phyloP scores from a whole-genome alignment of 179 eudicot genomes.

The Actinidia chinensis region DNA sequence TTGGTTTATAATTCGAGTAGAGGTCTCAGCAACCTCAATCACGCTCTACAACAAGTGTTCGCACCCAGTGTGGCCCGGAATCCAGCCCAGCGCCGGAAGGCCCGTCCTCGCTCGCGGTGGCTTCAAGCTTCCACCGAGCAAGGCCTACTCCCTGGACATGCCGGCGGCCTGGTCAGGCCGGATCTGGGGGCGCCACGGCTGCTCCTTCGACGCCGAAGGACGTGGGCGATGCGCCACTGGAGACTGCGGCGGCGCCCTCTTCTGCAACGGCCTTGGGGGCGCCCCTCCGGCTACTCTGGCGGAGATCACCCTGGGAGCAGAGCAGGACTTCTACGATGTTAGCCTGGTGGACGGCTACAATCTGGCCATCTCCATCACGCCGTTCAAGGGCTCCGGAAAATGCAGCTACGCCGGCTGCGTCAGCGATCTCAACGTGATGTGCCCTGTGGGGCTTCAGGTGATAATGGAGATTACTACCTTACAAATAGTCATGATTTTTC shows the following conservation, averaged over 20 bases:
- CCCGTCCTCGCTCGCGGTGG: constrained; percentile 84
- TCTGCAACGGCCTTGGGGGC: constrained; percentile 86
- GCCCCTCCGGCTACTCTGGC: constrained; percentile 91
- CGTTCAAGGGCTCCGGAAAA: constrained; percentile 62
- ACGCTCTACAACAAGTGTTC: constrained; percentile 65
- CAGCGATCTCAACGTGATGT: constrained; percentile 82
- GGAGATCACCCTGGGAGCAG: constrained; percentile 74
- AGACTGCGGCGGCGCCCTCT: constrained; percentile 81
- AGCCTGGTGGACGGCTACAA: constrained; percentile 94
- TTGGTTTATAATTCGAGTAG: not conserved
- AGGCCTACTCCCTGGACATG: constrained; percentile 47
- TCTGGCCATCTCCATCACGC: constrained; percentile 69
- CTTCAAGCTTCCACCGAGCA: constrained; percentile 56
- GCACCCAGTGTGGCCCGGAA: constrained; percentile 90
- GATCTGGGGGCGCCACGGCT: constrained; percentile 90
- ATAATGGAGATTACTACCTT: too few species aligned
- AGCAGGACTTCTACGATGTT: constrained; percentile 91
- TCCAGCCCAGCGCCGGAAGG: constrained; percentile 73
- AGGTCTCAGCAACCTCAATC: constrained; percentile 59
- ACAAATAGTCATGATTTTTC: too few species aligned
- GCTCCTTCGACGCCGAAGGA: constrained; percentile 63
- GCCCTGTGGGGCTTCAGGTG: constrained; percentile 76
- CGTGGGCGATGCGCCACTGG: constrained; percentile 85
- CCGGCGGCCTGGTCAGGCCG: constrained; percentile 90
- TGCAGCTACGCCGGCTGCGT: constrained; percentile 82